Percentiles rank a stretch among this genome's conserved stretches.
phyloP scores from a whole-genome alignment of 2,329 filamentous ascomycete species.

The Geosmithia flava region DNA sequence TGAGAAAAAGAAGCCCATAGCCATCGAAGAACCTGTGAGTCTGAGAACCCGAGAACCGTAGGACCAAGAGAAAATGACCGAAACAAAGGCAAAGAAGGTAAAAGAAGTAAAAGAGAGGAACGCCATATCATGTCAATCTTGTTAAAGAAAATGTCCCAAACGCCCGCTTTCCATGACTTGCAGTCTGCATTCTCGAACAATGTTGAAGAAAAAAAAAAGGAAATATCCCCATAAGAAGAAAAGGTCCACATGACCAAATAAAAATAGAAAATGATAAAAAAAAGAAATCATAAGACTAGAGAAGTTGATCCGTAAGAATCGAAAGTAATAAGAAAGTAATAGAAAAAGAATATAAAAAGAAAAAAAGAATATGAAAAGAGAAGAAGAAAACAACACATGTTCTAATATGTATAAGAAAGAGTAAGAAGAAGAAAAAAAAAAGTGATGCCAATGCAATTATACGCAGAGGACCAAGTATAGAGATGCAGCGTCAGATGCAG shows the following conservation, averaged over 20 bases:
- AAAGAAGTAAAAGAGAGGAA: not conserved
- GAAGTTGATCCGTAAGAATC: too few species aligned
- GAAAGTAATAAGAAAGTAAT: not conserved
- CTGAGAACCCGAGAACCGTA: too few species aligned
- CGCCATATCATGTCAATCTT: not conserved
- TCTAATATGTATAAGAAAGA: not conserved
- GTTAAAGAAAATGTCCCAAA: not conserved
- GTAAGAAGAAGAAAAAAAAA: not conserved
- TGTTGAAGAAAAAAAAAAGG: not conserved
- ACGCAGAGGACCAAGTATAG: too few species aligned
- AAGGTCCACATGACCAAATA: not conserved
- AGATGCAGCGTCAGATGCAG: too few species aligned
- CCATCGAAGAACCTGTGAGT: too few species aligned
- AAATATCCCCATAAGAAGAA: not conserved
- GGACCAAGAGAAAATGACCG: not conserved
- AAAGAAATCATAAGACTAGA: not conserved
- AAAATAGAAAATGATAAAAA: not conserved
- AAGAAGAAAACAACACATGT: too few species aligned
- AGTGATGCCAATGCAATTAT: too few species aligned
- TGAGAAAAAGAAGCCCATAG: too few species aligned
- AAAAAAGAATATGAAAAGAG: not conserved
- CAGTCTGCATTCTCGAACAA: too few species aligned
- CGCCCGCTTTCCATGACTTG: too few species aligned
- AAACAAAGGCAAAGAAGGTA: not conserved
- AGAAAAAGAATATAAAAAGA: not conserved